phyloP scores from a whole-genome alignment of 106 monocot species.

The Platanthera guangdongensis region DNA sequence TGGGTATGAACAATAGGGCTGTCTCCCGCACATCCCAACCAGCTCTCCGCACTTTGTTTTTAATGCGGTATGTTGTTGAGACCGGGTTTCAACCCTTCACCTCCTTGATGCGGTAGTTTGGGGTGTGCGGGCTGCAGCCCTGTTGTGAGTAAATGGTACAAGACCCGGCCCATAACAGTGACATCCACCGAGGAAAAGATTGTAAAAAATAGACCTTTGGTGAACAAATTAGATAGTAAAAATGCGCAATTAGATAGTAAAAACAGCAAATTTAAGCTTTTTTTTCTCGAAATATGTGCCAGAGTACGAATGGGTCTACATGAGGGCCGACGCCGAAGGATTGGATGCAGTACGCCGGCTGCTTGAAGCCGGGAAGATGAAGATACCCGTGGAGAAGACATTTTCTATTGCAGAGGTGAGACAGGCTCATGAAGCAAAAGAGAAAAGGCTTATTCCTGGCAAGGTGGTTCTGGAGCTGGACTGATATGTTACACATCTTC shows the following conservation, averaged over 20 bases:
- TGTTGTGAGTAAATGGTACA: too few species aligned
- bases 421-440: constrained; percentile 89
- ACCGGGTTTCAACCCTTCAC: too few species aligned
- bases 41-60: too few species aligned
- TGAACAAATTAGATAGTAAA: neutral
- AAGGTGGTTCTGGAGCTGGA: constrained; percentile 88
- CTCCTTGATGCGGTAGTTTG: too few species aligned
- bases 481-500: constrained; percentile 15
- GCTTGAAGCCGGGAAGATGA: constrained; percentile 68
- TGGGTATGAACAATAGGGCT: too few species aligned
- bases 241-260: neutral
- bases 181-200: neutral
- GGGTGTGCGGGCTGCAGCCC: too few species aligned
- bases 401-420: constrained; percentile 63
- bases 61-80: too few species aligned
- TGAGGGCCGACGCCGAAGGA: constrained; percentile 92
- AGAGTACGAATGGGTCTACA: constrained; percentile 94
- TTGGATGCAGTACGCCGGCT: constrained; percentile 70
- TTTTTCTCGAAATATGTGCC: constrained; percentile 8
- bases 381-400: constrained; percentile 89
- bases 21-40: too few species aligned
- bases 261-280: neutral
- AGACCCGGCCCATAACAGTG: neutral
- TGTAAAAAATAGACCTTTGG: too few species aligned
- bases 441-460: constrained; percentile 67